Conservation (phyloP, 257 asterid species). For the Penstemon newberryi region DNA sequence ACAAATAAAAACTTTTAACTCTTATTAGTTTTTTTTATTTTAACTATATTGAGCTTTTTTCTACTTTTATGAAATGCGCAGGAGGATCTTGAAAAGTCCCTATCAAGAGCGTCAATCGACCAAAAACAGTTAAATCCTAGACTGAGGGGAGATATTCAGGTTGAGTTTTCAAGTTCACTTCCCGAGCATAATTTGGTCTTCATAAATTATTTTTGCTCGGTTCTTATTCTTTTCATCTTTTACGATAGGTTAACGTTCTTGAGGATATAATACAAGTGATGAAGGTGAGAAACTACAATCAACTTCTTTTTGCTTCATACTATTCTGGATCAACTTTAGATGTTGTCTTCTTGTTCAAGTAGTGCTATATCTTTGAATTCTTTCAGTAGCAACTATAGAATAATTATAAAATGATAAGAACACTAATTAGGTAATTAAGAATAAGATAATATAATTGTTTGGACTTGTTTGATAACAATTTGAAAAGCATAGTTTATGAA, state of each 20-base stretch:
- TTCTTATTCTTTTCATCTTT: slow-evolving; percentile 9
- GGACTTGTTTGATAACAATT: too few relatives aligned
- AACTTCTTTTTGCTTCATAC: background rate
- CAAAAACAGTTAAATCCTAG: slow-evolving; percentile 69
- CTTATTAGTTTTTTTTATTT: background rate
- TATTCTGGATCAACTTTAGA: slow-evolving; percentile 1
- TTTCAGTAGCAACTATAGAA: too few relatives aligned
- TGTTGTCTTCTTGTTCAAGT: background rate
- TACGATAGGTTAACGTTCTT: slow-evolving; percentile 70
- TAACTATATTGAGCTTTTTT: background rate
- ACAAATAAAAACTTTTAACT: background rate
- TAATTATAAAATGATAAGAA: too few relatives aligned
- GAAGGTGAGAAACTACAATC: slow-evolving; percentile 55
- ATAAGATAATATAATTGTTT: too few relatives aligned
- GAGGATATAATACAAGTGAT: slow-evolving; percentile 83
- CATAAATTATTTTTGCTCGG: background rate
- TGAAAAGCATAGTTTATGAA: too few relatives aligned
- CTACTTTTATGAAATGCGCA: slow-evolving; percentile 29
- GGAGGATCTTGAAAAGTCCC: slow-evolving; percentile 87
- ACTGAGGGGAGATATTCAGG: slow-evolving; percentile 78
- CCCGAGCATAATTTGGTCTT: background rate
- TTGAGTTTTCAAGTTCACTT: slow-evolving; percentile 17
- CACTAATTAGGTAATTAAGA: too few relatives aligned
- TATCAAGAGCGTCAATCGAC: slow-evolving; percentile 63
- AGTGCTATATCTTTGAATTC: background rate